phyloP scores from a whole-genome alignment of 2,329 filamentous ascomycete species.

The Botrytis deweyae region DNA sequence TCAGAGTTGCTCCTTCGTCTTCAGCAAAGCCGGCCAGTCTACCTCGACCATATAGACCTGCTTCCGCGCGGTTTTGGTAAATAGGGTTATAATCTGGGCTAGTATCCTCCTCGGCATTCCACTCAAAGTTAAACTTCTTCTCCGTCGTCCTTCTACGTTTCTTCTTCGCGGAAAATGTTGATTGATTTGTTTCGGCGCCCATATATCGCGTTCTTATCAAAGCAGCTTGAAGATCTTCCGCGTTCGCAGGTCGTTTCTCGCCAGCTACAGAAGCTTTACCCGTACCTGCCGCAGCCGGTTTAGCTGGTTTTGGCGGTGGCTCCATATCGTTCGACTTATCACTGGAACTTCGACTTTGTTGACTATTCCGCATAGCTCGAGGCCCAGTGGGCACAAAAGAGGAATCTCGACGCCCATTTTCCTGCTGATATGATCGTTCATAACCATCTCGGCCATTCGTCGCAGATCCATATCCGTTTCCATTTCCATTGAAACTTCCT shows the following conservation, averaged over 20 bases:
- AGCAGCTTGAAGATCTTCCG: constrained; percentile 68
- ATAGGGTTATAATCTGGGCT: constrained; percentile 79
- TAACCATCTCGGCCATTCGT: constrained; percentile 31
- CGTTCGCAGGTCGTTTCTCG: constrained; percentile 41
- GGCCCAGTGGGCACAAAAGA: constrained; percentile 67
- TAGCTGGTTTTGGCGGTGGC: constrained; percentile 36
- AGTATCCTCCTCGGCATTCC: constrained; percentile 94
- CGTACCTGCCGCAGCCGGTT: constrained; percentile 25
- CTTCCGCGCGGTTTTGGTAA: constrained; percentile 66
- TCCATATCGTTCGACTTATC: constrained; percentile 26
- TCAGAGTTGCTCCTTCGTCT: constrained; percentile 54
- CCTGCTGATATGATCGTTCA: constrained; percentile 29
- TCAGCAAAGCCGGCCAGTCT: constrained; percentile 65
- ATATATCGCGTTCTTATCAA: constrained; percentile 82
- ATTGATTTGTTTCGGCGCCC: constrained; percentile 82
- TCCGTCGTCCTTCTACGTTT: constrained; percentile 90
- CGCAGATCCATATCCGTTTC: constrained; percentile 16
- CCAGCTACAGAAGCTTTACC: constrained; percentile 39
- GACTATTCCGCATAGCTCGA: constrained; percentile 57
- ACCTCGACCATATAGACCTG: constrained; percentile 68
- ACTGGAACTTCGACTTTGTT: constrained; percentile 25
- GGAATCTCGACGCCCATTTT: constrained; percentile 33
- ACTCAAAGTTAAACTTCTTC: constrained; percentile 98
- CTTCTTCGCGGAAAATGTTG: constrained; percentile 92
- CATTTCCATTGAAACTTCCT: constrained; percentile 27